Percentiles rank a stretch among this genome's conserved stretches.
Evolutionary conservation across 257 asterid species (phyloP).

Genomic region (Eustoma russellianum): DNA sequence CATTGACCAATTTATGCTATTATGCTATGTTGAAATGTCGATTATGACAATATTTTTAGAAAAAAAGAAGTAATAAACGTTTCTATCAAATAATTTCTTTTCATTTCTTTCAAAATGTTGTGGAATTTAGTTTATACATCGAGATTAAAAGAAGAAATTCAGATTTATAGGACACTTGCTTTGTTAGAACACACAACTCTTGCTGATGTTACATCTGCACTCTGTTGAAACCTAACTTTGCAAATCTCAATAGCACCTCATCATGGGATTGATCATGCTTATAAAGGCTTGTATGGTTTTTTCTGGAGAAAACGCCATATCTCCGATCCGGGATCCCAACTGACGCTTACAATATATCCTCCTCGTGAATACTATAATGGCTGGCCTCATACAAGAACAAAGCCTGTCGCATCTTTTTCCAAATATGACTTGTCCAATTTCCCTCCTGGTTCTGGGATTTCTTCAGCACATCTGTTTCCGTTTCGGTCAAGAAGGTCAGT

Average conservation of each 20-base stretch:
- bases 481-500: too few relatives aligned
- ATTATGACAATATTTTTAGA: too few relatives aligned
- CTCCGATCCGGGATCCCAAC: too few relatives aligned
- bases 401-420: background rate
- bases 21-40: too few relatives aligned
- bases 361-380: slow-evolving; percentile 10
- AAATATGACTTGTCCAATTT: slow-evolving; percentile 5
- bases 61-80: too few relatives aligned
- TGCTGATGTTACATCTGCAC: slow-evolving; percentile 15
- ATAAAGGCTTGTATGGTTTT: slow-evolving; percentile 12
- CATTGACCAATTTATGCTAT: too few relatives aligned
- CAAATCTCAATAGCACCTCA: slow-evolving; percentile 8
- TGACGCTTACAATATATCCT: slow-evolving; percentile 15
- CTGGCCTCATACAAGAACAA: slow-evolving; percentile 19
- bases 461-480: background rate
- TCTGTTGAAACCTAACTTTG: slow-evolving; percentile 22
- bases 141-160: too few relatives aligned
- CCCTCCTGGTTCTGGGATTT: slow-evolving; percentile 15
- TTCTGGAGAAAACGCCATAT: too few relatives aligned
- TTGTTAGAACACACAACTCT: slow-evolving; percentile 9
- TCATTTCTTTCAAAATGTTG: too few relatives aligned
- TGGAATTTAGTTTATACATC: too few relatives aligned
- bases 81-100: too few relatives aligned
- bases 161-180: slow-evolving; percentile 1
- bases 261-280: slow-evolving; percentile 9